Base-by-base conservation (phyloP, 2,329 filamentous ascomycete species). In the Penicillium hordei region DNA sequence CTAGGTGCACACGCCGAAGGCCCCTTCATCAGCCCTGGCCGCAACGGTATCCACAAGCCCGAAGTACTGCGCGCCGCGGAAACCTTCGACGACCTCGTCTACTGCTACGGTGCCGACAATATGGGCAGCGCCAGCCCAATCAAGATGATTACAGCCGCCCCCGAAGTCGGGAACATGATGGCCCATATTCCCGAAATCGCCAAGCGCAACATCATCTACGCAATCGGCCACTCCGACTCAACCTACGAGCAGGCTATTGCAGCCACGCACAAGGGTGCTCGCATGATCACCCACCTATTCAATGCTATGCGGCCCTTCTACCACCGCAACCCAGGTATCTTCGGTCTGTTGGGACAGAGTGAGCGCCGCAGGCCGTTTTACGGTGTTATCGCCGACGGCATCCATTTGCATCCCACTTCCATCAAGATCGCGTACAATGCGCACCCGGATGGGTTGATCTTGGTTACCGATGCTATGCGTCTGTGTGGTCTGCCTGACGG, bases 401-500 rank as follows among this genome's bases (percentile, higher is more conserved):
- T 95, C 61, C 93, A 97, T 72, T 80, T 96, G 33, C 92, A 96
- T 67, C 90, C 91, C 0, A 93, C 91, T 1, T 90, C 89, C 0
- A 86, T 96, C 75, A 93, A 92, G 73, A 93, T 96, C 59, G 92
- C 93, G 1, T 95, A 88, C 79, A 90, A 90, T 64, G 88, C 91
- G 0, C 90, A 96, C 69, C 91, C 91, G 0, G 83, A 88, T 5
- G 93, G 93, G 0, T 87, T 94, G 68, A 89, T 96, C 59, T 84
- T 97, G 6, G 92, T 97, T 44, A 96, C 93, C 0, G 93, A 97
- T 74, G 92, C 92, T 5, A 96, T 96, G 91, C 87, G 90, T 65
- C 82, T 96, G 17, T 88, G 90, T 21, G 93, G 93, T 0, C 80
- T 95, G 53, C 89, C 89, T 0, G 92, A 96, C 68, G 93, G 93